Base-by-base conservation (phyloP, 2,329 filamentous ascomycete genomes). In the Teratosphaeria nubilosa region DNA sequence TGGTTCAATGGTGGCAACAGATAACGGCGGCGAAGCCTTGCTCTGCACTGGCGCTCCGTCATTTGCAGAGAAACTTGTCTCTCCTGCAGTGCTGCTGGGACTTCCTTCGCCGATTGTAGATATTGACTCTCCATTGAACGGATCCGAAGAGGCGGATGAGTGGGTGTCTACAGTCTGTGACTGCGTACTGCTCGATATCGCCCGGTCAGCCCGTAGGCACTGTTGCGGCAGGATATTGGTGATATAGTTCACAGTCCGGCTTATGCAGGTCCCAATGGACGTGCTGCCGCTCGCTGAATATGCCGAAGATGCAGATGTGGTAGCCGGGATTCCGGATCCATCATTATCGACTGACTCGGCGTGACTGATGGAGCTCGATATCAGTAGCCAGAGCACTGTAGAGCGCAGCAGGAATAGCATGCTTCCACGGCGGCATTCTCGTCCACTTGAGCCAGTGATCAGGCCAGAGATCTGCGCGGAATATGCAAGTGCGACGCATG, bases 191-290 rank as follows among this genome's bases (percentile, higher is more conserved):
- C 20, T 48, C n/a, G 41, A 22, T 48, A 20, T 22, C 5, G 41
- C 11, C n/a, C 84, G 85, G 48, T 79, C 78, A n/a, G 82, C 84
- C 54, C 82, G 83, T 24, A 90, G 77, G 69, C 88, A 92, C 75
- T 88, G 86, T 70, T 90, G 87, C 11, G 87, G 87, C 45, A 91
- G 75, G 1, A 82, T 84, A 65, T 91, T 86, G 11, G 87, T 91
- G 62, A 92, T 89, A 73, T 91, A 90, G 73, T 92, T 91, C 69
- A 90, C 84, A 1, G 86, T 90, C 64, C 82, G 82, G 60, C 72
- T 78, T 13, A 73, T 74, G 69, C 78, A 81, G 54, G 74, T 76
- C 22, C 71, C 62, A 54, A 55, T 63, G 24, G 58, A 57, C 22
- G 31, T 13, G 51, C 51, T 53, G 25, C 31, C 16, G 25, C 24